Evolutionary conservation across 2,329 filamentous ascomycete genomes (phyloP).

Genomic region (Pezicula radicicola): DNA sequence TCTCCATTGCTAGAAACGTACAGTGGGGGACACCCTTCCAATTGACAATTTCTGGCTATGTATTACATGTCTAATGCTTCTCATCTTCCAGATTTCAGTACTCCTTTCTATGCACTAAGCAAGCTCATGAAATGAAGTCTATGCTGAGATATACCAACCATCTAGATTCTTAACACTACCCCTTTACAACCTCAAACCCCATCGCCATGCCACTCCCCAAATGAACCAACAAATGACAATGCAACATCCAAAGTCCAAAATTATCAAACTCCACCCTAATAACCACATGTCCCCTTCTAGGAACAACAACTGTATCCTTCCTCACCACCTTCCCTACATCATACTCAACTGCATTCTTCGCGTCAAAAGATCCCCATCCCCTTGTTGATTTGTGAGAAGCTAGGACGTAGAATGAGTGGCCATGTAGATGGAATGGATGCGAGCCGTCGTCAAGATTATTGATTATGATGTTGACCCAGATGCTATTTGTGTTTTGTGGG

Average conservation of each 20-base stretch:
- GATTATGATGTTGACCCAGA: conserved; percentile 43
- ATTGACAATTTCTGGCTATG: too few species aligned
- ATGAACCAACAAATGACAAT: conserved; percentile 35
- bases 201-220: conserved; percentile 40
- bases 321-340: conserved; percentile 6
- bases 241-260: conserved; percentile 34
- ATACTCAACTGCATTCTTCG: conserved; percentile 17
- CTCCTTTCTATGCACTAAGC: too few species aligned
- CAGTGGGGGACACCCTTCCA: too few species aligned
- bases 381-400: conserved; percentile 6
- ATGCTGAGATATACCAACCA: too few species aligned
- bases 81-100: too few species aligned
- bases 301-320: conserved; percentile 33
- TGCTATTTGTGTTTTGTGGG: not conserved
- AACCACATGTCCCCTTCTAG: conserved; percentile 31
- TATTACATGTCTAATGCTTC: too few species aligned
- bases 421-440: conserved; percentile 45
- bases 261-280: conserved; percentile 33
- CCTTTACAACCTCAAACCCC: conserved; percentile 15
- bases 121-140: too few species aligned
- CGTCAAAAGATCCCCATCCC: conserved; percentile 26
- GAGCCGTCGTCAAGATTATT: conserved; percentile 48
- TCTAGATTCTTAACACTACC: too few species aligned
- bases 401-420: conserved; percentile 15
- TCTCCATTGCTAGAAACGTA: too few species aligned